These are phyloP conservation scores for Exophiala lecanii-corni DNA, from an alignment of 2,329 filamentous ascomycete species.

Conservation along the genomic window DNA sequence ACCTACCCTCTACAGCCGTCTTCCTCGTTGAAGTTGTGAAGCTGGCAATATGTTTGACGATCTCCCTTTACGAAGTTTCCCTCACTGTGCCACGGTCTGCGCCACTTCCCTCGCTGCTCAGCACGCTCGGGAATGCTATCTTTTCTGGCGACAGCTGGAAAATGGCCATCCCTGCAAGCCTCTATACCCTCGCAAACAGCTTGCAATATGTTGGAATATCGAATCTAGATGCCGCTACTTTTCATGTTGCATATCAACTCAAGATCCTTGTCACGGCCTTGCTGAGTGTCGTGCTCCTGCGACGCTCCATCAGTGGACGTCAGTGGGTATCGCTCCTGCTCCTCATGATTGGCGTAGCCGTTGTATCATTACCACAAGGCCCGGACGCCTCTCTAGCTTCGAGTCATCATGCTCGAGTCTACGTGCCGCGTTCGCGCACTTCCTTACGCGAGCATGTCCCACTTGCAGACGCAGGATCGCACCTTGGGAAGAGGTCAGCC, in stretches of 20 bases:
- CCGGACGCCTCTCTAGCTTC: conserved; percentile 54
- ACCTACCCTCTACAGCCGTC: conserved; percentile 89
- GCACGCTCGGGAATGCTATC: conserved; percentile 72
- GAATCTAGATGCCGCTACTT: conserved; percentile 86
- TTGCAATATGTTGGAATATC: conserved; percentile 87
- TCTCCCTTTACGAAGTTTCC: conserved; percentile 84
- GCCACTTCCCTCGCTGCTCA: conserved; percentile 73
- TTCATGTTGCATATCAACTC: conserved; percentile 88
- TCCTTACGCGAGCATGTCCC: conserved; percentile 64
- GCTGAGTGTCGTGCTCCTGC: conserved; percentile 76
- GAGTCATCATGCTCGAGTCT: conserved; percentile 52
- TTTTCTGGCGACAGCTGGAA: conserved; percentile 95
- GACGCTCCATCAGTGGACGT: conserved; percentile 62
- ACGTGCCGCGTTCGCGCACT: conserved; percentile 75
- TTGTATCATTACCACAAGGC: conserved; percentile 73
- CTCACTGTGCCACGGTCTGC: conserved; percentile 71
- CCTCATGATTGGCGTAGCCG: conserved; percentile 73
- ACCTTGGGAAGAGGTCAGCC: conserved; percentile 66
- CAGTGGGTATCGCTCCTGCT: conserved; percentile 79
- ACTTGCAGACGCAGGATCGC: conserved; percentile 37
- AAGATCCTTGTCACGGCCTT: conserved; percentile 90
- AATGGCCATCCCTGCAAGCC: conserved; percentile 76
- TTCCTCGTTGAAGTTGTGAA: conserved; percentile 92
- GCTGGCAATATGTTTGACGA: conserved; percentile 75
- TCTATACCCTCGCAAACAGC: conserved; percentile 92